phyloP scores from a whole-genome alignment of 1,284 basidiomycete species.

The Gymnopus androsaceus region DNA sequence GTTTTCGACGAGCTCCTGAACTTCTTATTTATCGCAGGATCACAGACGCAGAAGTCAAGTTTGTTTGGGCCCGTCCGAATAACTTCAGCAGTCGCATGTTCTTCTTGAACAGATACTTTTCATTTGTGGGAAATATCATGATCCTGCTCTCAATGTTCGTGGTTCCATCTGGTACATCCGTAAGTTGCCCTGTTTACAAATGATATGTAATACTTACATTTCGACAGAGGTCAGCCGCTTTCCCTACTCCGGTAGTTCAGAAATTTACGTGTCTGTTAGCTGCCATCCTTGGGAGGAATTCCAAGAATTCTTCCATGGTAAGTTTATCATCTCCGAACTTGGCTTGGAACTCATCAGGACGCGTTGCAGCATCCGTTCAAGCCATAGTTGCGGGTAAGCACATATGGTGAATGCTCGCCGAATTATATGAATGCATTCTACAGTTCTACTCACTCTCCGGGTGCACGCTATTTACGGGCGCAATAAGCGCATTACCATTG shows the following conservation, averaged over 20 bases:
- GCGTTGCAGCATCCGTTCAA: background rate
- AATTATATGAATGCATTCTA: background rate
- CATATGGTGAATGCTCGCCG: too few species aligned
- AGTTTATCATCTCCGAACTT: background rate
- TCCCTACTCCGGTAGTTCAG: background rate
- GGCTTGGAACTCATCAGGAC: background rate
- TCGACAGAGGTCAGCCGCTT: background rate
- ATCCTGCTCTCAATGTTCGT: constrained; percentile 5
- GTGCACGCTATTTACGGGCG: background rate
- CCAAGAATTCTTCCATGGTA: constrained; percentile 3
- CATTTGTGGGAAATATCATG: constrained; percentile 1
- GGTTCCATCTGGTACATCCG: background rate
- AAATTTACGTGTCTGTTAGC: background rate
- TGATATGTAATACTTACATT: background rate
- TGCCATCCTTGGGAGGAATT: constrained; percentile 6
- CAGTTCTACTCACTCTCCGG: background rate
- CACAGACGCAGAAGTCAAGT: background rate
- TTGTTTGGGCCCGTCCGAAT: background rate
- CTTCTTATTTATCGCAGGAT: background rate
- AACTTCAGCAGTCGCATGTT: background rate
- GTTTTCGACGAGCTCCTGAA: background rate
- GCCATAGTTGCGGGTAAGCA: constrained; percentile 1
- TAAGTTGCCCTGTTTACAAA: background rate
- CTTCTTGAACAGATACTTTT: constrained; percentile 2
- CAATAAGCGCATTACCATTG: background rate